Evolutionary conservation across 768 basidiomycete species (phyloP), one percentile per base, ranked within the genome.

Genomic region (Collybia mongolica): DNA sequence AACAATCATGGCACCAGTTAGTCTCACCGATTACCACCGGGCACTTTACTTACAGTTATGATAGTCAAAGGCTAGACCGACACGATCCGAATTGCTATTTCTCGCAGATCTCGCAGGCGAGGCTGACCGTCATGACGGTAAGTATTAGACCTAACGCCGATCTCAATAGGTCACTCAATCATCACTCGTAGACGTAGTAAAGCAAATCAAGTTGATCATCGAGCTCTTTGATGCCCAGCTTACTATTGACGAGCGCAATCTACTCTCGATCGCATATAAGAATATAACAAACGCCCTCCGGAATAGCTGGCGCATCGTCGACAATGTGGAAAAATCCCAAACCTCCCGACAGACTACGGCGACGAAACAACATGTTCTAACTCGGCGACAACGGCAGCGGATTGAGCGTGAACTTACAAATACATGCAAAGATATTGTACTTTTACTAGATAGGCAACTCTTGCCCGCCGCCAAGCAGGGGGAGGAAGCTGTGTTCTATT

Each of bases 261-360:
- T 94, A 29, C 80, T 93, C 50, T 93, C 91, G 2, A 82, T 93
- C 53, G 91, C 92, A 22, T 93, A 91, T 76, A 95, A 94, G 79
- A 93, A 93, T 67, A 74, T 88, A 55, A 95, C 90, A 17, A 90
- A 90, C 60, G 81, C 77, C 17, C 81, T 91, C 52, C 85, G 92
- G 48, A 86, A 83, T 43, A 90, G 89, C 56, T 94, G 92, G 92
- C 80, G 91, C 59, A 81, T 84, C 58, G 76, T 92, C 48, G 87
- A 89, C 55, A 79, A 78, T 49, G 76, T 91, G 55, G 88, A 90
- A 71, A 84, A 84, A 67, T 77, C 85, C 65, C 79, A 83, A 64
- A 70, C 76, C 56, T 70, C 70, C 49, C 69, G 77, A 64, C 65
- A 75, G 56, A 12, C 14, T 14, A 48, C 57, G 48, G 63, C 64